Conservation (phyloP, 768 basidiomycete genomes). For the Fomitopsis pulvina region DNA sequence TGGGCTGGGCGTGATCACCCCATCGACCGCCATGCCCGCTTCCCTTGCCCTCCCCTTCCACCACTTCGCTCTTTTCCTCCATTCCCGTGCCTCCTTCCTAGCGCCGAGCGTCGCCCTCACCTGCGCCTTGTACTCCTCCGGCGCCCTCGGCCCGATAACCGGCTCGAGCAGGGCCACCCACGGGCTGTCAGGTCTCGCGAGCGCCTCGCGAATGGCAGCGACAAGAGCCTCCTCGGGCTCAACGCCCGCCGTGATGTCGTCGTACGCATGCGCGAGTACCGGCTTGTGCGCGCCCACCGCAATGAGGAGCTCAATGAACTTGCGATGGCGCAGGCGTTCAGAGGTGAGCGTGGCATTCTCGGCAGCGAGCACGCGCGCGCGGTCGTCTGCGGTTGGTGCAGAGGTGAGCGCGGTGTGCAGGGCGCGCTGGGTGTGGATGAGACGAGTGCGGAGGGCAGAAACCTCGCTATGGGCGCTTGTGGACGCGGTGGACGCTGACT, state of each 20-base stretch:
- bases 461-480: constrained; percentile 2
- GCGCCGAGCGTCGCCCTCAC: constrained; percentile 20
- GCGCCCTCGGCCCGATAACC: constrained; percentile 16
- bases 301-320: constrained; percentile 13
- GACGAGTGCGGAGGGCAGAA: constrained; percentile 5
- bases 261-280: constrained; percentile 10
- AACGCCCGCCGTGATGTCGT: constrained; percentile 4
- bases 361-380: constrained; percentile 1
- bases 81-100: constrained; percentile 12
- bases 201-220: constrained; percentile 11
- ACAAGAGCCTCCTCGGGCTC: constrained; percentile 19
- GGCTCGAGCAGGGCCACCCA: constrained; percentile 19
- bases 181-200: constrained; percentile 9
- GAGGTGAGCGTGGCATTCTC: constrained; percentile 11
- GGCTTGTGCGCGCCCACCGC: constrained; percentile 11
- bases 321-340: constrained; percentile 11
- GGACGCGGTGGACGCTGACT: constrained; percentile 2
- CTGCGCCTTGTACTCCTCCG: constrained; percentile 20
- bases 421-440: constrained; percentile 6
- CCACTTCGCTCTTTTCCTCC: constrained; percentile 15
- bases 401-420: constrained; percentile 6
- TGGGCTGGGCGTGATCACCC: constrained; percentile 18
- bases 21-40: constrained; percentile 6
- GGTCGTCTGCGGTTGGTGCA: neutral
- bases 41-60: constrained; percentile 18